These are phyloP conservation scores for Cytospora piceae DNA, from an alignment of 2,329 filamentous ascomycete genomes.

Conservation along the genomic window DNA sequence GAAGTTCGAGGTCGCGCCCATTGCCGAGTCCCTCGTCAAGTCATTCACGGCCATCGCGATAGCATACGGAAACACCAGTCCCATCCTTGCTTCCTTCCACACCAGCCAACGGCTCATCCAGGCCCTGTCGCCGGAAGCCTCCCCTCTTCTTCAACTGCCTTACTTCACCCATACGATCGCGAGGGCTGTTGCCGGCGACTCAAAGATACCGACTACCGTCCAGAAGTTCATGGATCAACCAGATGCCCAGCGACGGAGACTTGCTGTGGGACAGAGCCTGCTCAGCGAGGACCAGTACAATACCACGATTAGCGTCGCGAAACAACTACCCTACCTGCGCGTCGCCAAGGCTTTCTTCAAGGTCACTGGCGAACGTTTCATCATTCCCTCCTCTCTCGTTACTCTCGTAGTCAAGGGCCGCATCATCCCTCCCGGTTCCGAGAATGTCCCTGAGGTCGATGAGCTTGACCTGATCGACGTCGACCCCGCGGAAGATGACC, in stretches of 20 bases:
- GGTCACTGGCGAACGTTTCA: constrained; percentile 89
- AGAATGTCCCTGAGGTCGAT: constrained; percentile 73
- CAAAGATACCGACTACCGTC: constrained; percentile 75
- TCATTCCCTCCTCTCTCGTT: constrained; percentile 90
- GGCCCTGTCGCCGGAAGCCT: constrained; percentile 79
- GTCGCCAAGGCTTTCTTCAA: constrained; percentile 98
- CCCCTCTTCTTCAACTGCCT: constrained; percentile 89
- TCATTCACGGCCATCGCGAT: constrained; percentile 86
- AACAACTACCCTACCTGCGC: constrained; percentile 80
- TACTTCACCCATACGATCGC: constrained; percentile 74
- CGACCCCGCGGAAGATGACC: constrained; percentile 89
- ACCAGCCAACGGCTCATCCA: constrained; percentile 88
- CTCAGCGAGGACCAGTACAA: constrained; percentile 78
- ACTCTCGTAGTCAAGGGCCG: constrained; percentile 95
- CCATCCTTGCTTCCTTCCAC: constrained; percentile 80
- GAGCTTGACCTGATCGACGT: constrained; percentile 84
- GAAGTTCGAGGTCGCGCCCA: constrained; percentile 87
- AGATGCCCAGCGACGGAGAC: constrained; percentile 70
- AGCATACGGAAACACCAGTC: constrained; percentile 81
- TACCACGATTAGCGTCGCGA: constrained; percentile 74
- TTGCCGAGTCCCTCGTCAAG: constrained; percentile 82
- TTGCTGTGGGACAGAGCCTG: constrained; percentile 71
- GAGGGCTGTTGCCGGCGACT: constrained; percentile 72
- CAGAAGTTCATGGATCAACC: constrained; percentile 89
- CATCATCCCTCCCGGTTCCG: constrained; percentile 84